Conservation (phyloP, 768 basidiomycete species). For the Leucogyrophana mollusca region DNA sequence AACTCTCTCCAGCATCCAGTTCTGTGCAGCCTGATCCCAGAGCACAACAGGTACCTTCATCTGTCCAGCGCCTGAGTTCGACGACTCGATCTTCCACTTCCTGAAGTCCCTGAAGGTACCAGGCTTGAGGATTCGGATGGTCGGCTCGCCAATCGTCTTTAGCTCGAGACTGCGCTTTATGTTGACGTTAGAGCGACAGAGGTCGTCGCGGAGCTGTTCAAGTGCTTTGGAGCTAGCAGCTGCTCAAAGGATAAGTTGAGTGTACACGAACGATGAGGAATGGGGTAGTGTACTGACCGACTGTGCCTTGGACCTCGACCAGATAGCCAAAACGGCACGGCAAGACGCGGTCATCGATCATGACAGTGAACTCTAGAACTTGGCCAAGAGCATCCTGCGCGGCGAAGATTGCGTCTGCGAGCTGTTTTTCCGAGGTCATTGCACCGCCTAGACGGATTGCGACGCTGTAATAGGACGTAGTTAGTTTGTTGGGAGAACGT, state of each 20-base stretch:
- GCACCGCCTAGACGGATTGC: neutral
- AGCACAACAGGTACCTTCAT: conserved; percentile 19
- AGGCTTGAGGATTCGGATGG: conserved; percentile 13
- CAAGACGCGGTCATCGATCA: conserved; percentile 3
- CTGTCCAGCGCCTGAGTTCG: conserved; percentile 12
- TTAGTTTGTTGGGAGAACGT: neutral
- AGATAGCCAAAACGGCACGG: conserved; percentile 5
- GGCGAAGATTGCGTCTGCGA: conserved; percentile 9
- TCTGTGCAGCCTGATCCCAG: conserved; percentile 10
- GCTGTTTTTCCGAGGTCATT: conserved; percentile 12
- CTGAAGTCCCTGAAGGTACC: conserved; percentile 18
- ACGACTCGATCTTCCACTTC: conserved; percentile 9
- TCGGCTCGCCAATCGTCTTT: conserved; percentile 9
- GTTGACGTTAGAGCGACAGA: conserved; percentile 5
- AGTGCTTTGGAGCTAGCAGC: too few relatives aligned
- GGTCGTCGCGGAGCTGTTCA: neutral
- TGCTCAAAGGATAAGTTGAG: too few relatives aligned
- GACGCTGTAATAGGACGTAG: neutral
- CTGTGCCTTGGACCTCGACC: neutral
- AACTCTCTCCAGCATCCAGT: conserved; percentile 14
- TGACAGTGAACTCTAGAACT: neutral
- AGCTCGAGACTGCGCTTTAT: neutral
- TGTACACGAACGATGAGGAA: too few relatives aligned
- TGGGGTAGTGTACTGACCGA: too few relatives aligned
- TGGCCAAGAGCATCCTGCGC: neutral